Evolutionary conservation across 495 filamentous ascomycete species (phyloP).

Genomic region (Aspergillus conjunctus): DNA sequence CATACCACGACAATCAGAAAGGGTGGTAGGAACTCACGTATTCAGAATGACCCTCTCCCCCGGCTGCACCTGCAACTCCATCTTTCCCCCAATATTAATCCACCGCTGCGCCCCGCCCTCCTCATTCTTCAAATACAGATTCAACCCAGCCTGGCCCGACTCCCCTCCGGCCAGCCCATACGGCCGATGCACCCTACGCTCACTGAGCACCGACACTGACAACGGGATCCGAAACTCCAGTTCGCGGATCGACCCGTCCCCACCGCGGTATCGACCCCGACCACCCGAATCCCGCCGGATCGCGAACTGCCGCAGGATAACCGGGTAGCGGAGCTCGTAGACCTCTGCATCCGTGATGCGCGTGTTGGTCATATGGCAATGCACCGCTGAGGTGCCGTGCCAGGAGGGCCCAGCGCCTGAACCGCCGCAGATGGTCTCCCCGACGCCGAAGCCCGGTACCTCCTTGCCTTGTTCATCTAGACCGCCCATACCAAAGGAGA

Average conservation of each 20-base stretch:
- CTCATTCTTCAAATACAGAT: conserved; percentile 68
- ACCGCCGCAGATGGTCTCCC: conserved; percentile 95
- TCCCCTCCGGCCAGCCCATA: conserved; percentile 88
- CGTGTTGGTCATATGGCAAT: conserved; percentile 99
- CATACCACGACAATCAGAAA: too few species aligned
- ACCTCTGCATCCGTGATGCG: conserved; percentile 94
- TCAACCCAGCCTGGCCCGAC: conserved; percentile 76
- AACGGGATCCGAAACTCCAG: conserved; percentile 92
- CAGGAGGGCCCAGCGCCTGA: conserved; percentile 84
- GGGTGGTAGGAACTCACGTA: too few species aligned
- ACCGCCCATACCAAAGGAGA: conserved; percentile 53
- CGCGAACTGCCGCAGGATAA: conserved; percentile 80
- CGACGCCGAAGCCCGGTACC: conserved; percentile 92
- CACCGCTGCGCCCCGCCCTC: conserved; percentile 35
- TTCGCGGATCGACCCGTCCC: conserved; percentile 88
- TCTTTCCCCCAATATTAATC: conserved; percentile 91
- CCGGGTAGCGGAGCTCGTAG: conserved; percentile 90
- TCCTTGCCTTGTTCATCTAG: conserved; percentile 78
- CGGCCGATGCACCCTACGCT: conserved; percentile 82
- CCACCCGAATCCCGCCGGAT: conserved; percentile 71
- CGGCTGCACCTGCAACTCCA: too few species aligned
- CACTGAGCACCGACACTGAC: conserved; percentile 85
- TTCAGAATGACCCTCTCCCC: too few species aligned
- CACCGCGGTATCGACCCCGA: conserved; percentile 73
- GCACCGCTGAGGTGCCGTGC: conserved; percentile 87